Conservation (phyloP, 768 basidiomycete genomes). For the Hygrocybe coccinea region DNA sequence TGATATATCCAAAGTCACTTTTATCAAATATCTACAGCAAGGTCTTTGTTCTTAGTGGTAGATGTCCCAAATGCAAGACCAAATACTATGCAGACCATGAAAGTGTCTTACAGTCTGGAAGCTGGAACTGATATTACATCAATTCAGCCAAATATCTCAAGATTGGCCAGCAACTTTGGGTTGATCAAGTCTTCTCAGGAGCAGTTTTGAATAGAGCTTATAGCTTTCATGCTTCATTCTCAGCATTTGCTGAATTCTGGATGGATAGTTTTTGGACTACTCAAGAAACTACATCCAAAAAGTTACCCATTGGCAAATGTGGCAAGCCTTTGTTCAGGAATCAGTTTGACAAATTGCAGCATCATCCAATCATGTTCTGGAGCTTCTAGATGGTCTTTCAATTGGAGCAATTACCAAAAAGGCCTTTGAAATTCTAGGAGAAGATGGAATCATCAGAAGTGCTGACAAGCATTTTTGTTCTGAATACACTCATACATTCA, state of each 20-base stretch:
- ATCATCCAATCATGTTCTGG: background rate
- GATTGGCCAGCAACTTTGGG: conserved; percentile 12
- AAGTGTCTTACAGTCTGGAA: background rate
- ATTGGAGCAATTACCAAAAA: conserved; percentile 11
- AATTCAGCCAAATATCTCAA: conserved; percentile 13
- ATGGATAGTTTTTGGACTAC: conserved; percentile 7
- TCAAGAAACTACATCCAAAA: background rate
- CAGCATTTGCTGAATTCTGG: conserved; percentile 16
- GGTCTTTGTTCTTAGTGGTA: conserved; percentile 14
- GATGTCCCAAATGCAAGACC: conserved; percentile 13
- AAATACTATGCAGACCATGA: too few relatives aligned
- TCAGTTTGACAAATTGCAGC: conserved; percentile 15
- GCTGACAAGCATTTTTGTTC: conserved; percentile 9
- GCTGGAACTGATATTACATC: conserved; percentile 3
- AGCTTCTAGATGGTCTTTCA: conserved; percentile 2
- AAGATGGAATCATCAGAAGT: conserved; percentile 10
- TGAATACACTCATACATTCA: conserved; percentile 12
- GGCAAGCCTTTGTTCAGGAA: conserved; percentile 20
- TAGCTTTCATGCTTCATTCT: conserved; percentile 17
- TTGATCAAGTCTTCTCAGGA: conserved; percentile 13
- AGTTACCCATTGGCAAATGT: conserved; percentile 12
- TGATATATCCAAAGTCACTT: too few relatives aligned
- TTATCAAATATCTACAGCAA: background rate
- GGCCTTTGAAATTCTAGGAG: conserved; percentile 10
- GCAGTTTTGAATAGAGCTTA: conserved; percentile 15